Base-by-base conservation (phyloP, 2,329 filamentous ascomycete species). In the Sarocladiaceae sp. region DNA sequence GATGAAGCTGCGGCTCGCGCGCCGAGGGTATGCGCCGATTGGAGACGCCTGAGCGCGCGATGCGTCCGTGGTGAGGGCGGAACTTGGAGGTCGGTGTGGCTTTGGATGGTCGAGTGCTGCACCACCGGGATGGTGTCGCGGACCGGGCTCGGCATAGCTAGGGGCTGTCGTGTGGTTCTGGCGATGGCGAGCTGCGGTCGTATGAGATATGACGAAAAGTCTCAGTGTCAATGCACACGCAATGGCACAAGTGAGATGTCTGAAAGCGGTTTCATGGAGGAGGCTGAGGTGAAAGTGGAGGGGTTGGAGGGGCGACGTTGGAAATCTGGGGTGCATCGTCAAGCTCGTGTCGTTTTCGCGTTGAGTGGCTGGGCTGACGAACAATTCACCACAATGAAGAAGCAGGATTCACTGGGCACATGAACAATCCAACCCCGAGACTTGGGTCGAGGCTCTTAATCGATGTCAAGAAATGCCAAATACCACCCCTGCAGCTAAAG, bases 21-120 rank as follows among this genome's bases (percentile, higher is more conserved):
- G 58, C 79, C 78, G 44, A 88, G 65, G 63, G 76, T 71, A 67
- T 88, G 84, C 42, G 86, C 84, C 24, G 85, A 89, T 63, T 88
- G 83, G 23, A 88, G 78, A 59, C 83, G 83, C 53, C 85, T 78
- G 48, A 89, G 71, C 37, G 78, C 75, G 55, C 84, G 78, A 58
- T 82, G 78, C 20, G 79, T 80, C 49, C 80, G 75, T 33, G 82
- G 80, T 21, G 80, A 82, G 19, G 78, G 72, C 49, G 80, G 73
- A 39, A 73, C 61, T 55, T 76, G 70, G 44, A 76, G 65, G 50
- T 76, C 67, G 31, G 69, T 63, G 29, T 63, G 59, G 46, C 65
- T 47, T 18, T 32, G 40, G 40, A 43, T 33, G 7, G 40, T 32
- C 18, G 29, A 23, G 26, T 21, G 40, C 40, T 32, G 40, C 26